Conservation (phyloP, 2,329 filamentous ascomycete species). For the Rasamsonia emersonii region DNA sequence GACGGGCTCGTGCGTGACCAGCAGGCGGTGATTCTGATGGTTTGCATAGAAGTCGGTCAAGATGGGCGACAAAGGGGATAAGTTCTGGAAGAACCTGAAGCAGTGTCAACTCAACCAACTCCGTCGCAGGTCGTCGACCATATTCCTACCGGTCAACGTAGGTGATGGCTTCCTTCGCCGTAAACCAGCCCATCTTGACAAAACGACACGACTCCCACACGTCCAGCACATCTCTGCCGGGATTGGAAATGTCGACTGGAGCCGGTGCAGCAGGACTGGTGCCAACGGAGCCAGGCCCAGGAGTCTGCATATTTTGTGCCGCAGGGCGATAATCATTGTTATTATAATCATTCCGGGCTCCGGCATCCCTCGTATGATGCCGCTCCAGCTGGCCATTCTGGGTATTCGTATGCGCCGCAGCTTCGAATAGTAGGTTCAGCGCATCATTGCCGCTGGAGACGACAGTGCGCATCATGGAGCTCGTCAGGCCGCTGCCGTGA, state of each 20-base stretch:
- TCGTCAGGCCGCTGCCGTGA: constrained; percentile 20
- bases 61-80: constrained; percentile 41
- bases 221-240: constrained; percentile 24
- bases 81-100: constrained; percentile 37
- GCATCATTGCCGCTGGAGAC: constrained; percentile 45
- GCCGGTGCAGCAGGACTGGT: constrained; percentile 9
- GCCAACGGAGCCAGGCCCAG: constrained; percentile 5
- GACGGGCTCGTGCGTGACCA: constrained; percentile 44
- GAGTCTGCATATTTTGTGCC: background rate
- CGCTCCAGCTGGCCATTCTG: constrained; percentile 22
- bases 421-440: constrained; percentile 42
- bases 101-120: constrained; percentile 6
- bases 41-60: constrained; percentile 39
- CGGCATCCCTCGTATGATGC: constrained; percentile 17
- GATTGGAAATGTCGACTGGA: constrained; percentile 10
- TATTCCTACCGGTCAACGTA: constrained; percentile 38
- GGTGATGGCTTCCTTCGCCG: constrained; percentile 42
- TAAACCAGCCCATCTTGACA: constrained; percentile 47
- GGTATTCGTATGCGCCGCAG: constrained; percentile 25
- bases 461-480: constrained; percentile 35
- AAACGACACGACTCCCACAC: constrained; percentile 43
- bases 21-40: constrained; percentile 38
- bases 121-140: too few species aligned
- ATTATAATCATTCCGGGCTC: constrained; percentile 17
- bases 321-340: constrained; percentile 9